A percentile compares a stretch with the other conserved stretches of the same genome.
Evolutionary conservation across 2,329 filamentous ascomycete genomes (phyloP).

Genomic region (Fusarium siculi): DNA sequence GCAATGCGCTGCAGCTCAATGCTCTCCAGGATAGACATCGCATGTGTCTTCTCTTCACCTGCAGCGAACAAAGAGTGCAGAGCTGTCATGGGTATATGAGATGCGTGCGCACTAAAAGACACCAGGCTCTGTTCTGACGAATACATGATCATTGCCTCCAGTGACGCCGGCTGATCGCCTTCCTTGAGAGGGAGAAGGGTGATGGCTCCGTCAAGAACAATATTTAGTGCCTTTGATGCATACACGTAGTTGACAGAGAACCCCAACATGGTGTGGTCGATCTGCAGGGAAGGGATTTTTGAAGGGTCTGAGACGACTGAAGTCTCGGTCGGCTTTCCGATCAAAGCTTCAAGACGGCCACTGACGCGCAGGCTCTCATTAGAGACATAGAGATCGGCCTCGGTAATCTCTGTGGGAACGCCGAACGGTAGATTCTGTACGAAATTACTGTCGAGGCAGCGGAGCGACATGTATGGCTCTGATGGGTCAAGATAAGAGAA

Average conservation of each 20-base stretch:
- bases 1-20: not conserved
- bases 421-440: fast-evolving
- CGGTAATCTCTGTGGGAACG: fast-evolving
- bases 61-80: fast-evolving
- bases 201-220: not conserved
- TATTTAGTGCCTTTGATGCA: fast-evolving
- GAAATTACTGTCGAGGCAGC: not conserved
- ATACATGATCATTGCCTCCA: not conserved
- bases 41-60: fast-evolving
- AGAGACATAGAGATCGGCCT: fast-evolving
- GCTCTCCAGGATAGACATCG: fast-evolving
- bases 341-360: not conserved
- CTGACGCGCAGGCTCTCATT: fast-evolving
- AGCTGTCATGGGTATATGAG: not conserved
- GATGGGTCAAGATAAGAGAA: fast-evolving
- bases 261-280: fast-evolving
- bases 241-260: not conserved
- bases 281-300: not conserved
- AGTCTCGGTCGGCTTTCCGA: fast-evolving
- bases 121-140: not conserved
- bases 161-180: fast-evolving
- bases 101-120: fast-evolving
- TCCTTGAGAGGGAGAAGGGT: fast-evolving
- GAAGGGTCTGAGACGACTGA: fast-evolving
- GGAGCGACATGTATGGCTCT: not conserved